Evolutionary conservation across 1,284 basidiomycete genomes (phyloP), one percentile per base, ranked within the genome.

Genomic region (Ustilago esculenta): DNA sequence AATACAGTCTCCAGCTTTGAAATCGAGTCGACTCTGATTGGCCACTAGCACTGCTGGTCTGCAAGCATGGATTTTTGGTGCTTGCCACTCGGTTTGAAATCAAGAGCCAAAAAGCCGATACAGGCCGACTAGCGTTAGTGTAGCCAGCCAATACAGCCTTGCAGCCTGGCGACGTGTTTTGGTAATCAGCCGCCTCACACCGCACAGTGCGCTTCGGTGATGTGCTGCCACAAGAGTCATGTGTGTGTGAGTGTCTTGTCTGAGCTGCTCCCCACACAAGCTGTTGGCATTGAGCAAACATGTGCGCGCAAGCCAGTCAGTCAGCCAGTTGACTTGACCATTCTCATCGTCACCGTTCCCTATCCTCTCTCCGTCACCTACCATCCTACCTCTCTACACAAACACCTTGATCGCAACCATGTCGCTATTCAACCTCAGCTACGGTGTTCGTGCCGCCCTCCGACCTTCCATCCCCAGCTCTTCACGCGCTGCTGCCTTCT

Each of bases 401-500:
- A 44, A 27, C 18, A 44, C 40, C 29, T 36, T 21, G 24, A 17
- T 35, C 44, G 34, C 34, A 29, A 49, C 10, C 47, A 67, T 67
- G 58, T 72, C 68, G 46, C 51, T 67, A 36, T 63, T 72, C 53
- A 61, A 47, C 46, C 49, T 58, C 43, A 61, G 54, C 55, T 61
- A 41, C 47, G 52, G 57, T 42, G 48, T 72, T 30, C 58, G 64
- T 34, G 47, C 63, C 48, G 58, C 59, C 32, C 54, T 72, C 3
- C 58, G 58, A 46, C 64, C 68, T 18, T 50, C 55, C 27, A 37
- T 60, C 29, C 54, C 57, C 24, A 61, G 63, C 64, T 48, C 49
- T 11, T 60, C 53, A 32, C 52, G 52, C 14, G 49, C 52, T 11
- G 71, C 74, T 15, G 55, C 75, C 37, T 73, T 79, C 55, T 70